These are phyloP conservation scores for Rhodotorula graminis DNA, from an alignment of 768 basidiomycete species.

Conservation along the genomic window DNA sequence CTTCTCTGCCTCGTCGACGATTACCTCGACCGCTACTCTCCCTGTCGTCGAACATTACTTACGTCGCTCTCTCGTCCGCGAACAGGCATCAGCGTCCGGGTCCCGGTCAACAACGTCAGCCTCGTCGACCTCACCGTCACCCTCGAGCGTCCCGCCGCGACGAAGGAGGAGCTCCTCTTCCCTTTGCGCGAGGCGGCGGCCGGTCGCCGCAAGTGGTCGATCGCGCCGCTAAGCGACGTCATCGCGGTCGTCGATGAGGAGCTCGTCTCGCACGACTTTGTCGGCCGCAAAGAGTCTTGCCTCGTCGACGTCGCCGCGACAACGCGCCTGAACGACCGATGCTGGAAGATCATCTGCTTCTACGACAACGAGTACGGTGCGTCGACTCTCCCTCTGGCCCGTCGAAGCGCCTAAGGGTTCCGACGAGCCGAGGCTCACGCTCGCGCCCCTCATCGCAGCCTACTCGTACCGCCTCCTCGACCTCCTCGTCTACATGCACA, in stretches of 20 bases:
- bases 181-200: constrained; percentile 44
- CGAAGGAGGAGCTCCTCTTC: constrained; percentile 44
- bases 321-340: constrained; percentile 41
- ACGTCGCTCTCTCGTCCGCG: background rate
- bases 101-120: constrained; percentile 47
- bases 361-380: constrained; percentile 7
- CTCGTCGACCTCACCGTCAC: constrained; percentile 48
- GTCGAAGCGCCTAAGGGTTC: too few species aligned
- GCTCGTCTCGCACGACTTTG: constrained; percentile 47
- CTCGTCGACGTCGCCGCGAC: constrained; percentile 46
- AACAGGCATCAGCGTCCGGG: constrained; percentile 47
- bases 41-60: background rate
- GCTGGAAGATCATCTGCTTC: constrained; percentile 45
- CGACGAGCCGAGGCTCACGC: too few species aligned
- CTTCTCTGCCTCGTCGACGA: too few species aligned
- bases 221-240: constrained; percentile 38
- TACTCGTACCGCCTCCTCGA: constrained; percentile 44
- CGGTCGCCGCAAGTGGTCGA: constrained; percentile 4
- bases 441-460: too few species aligned
- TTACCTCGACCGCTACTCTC: too few species aligned
- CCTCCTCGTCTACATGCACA: constrained; percentile 42
- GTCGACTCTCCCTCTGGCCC: too few species aligned
- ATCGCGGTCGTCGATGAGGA: constrained; percentile 46
- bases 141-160: constrained; percentile 42
- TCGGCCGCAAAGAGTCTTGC: constrained; percentile 41